Conservation (phyloP, 2,329 filamentous ascomycete genomes). For the Arthrinium puccinioides region DNA sequence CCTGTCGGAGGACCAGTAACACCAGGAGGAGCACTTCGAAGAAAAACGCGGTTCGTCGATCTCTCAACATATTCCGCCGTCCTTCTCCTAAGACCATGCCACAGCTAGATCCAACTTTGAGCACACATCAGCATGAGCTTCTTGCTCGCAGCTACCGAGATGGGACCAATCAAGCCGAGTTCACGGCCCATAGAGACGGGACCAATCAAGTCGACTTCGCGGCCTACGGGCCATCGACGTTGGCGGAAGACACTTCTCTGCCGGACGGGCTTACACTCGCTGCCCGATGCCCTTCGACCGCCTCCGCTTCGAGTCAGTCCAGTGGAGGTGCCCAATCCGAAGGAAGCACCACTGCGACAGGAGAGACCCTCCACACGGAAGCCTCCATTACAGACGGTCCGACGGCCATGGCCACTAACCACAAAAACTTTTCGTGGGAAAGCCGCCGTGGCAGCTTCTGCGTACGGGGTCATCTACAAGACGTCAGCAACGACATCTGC, state of each 20-base stretch:
- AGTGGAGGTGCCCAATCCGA: not conserved
- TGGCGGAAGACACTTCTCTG: not conserved
- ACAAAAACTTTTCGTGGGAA: not conserved
- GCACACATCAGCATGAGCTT: not conserved
- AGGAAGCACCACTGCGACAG: not conserved
- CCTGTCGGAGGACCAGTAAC: too few species aligned
- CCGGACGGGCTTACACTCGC: too few species aligned
- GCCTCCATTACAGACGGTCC: not conserved
- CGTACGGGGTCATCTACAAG: not conserved
- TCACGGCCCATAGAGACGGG: not conserved
- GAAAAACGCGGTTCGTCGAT: too few species aligned
- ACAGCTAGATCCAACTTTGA: too few species aligned
- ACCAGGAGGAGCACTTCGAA: too few species aligned
- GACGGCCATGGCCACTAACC: not conserved
- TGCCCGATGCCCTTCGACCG: not conserved
- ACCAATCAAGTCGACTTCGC: slow-evolving; percentile 1
- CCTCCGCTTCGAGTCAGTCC: not conserved
- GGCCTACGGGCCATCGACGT: not conserved
- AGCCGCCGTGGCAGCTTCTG: slow-evolving; percentile 3
- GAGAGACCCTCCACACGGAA: not conserved
- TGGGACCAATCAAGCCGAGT: not conserved
- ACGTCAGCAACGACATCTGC: not conserved
- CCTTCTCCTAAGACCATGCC: too few species aligned
- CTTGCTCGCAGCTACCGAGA: not conserved
- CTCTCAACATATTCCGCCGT: too few species aligned